phyloP scores from a whole-genome alignment of 73 alveolate species.

The Stentor roeselii region DNA sequence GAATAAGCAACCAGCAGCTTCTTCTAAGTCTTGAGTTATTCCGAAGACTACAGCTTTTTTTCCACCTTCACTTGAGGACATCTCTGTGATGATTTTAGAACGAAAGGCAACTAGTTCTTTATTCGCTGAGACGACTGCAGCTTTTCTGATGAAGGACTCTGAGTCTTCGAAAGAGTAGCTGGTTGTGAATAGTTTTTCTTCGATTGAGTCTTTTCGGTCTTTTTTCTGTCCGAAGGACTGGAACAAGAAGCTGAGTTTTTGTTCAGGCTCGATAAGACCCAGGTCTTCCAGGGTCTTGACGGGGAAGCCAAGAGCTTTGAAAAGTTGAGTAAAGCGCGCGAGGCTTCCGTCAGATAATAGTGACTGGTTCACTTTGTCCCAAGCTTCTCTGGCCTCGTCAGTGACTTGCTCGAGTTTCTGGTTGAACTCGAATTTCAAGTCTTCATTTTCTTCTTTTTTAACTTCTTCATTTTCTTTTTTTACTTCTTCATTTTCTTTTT shows the following conservation, averaged over 20 bases:
- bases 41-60: background rate
- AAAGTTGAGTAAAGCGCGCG: background rate
- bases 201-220: slow-evolving; percentile 17
- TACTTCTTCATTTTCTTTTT: background rate
- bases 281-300: slow-evolving; percentile 16
- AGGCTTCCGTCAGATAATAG: background rate
- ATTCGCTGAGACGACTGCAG: background rate
- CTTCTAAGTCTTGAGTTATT: slow-evolving; percentile 3
- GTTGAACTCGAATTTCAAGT: background rate
- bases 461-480: background rate
- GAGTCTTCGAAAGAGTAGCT: background rate
- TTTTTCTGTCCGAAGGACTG: background rate
- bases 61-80: background rate
- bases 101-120: slow-evolving; percentile 1
- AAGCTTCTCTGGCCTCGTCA: background rate
- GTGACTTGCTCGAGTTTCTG: background rate
- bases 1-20: background rate
- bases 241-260: background rate
- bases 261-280: background rate
- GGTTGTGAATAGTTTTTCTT: background rate
- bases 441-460: background rate
- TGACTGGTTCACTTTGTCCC: background rate
- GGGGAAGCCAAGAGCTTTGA: background rate
- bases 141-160: background rate
- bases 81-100: background rate